Evolutionary conservation across 257 asterid genomes (phyloP).

Genomic region (Nicotiana noctiflora): DNA sequence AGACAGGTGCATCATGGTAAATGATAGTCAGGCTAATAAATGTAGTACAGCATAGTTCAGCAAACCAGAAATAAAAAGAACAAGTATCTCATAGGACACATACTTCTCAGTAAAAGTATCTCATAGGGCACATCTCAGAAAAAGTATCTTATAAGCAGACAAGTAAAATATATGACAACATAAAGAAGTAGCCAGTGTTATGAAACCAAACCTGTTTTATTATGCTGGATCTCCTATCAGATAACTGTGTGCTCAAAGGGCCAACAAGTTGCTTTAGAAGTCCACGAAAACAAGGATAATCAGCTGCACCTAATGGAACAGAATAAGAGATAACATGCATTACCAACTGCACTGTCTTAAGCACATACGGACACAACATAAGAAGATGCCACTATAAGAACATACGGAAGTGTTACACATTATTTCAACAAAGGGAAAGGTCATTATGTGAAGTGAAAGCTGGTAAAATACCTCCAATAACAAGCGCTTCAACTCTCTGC

Average conservation of each 20-base stretch:
- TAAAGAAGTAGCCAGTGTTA: not conserved
- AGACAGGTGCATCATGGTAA: not conserved
- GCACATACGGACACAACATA: not conserved
- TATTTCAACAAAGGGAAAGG: not conserved
- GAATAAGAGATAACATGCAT: not conserved
- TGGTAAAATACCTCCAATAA: conserved; percentile 72
- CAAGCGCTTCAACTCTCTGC: conserved; percentile 95
- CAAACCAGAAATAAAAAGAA: not conserved
- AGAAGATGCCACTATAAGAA: not conserved
- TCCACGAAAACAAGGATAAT: conserved; percentile 86
- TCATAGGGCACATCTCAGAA: not conserved
- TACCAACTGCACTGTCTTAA: not conserved
- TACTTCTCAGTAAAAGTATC: not conserved
- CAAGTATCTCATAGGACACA: not conserved
- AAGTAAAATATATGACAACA: not conserved
- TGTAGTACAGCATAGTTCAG: not conserved
- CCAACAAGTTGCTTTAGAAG: conserved; percentile 86
- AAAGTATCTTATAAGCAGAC: not conserved
- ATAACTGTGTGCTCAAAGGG: conserved; percentile 83
- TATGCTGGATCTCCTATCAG: conserved; percentile 97
- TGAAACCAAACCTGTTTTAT: conserved; percentile 72
- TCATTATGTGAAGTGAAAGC: not conserved
- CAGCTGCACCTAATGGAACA: conserved; percentile 73
- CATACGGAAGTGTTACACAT: not conserved
- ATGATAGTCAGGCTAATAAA: not conserved